Percentiles rank a stretch among this genome's conserved stretches.
phyloP scores from a whole-genome alignment of 495 filamentous ascomycete species.

The Podospora conica region DNA sequence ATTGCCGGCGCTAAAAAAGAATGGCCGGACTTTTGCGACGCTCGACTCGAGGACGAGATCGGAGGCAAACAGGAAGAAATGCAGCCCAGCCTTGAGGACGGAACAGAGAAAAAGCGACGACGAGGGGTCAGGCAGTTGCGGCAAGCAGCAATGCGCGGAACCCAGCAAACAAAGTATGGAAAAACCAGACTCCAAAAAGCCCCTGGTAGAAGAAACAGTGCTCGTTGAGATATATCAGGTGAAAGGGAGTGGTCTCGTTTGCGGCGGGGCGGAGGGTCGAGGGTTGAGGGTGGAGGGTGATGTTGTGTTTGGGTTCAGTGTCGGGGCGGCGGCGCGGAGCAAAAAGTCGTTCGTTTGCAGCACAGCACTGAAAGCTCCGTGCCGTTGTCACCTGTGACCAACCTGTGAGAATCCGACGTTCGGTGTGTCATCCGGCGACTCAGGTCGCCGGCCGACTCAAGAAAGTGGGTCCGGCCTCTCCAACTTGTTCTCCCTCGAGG shows the following conservation, averaged over 20 bases:
- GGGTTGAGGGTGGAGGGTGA: too few species aligned
- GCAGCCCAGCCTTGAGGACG: not conserved
- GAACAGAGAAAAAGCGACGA: not conserved
- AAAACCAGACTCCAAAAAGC: not conserved
- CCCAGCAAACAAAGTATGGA: not conserved
- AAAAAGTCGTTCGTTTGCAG: not conserved
- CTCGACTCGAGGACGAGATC: not conserved
- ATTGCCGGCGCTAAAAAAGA: slow-evolving; percentile 33
- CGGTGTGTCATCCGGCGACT: not conserved
- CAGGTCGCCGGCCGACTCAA: not conserved
- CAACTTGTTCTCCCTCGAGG: not conserved
- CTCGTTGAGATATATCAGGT: not conserved
- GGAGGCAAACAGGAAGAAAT: not conserved
- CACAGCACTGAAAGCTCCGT: not conserved
- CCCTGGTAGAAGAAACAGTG: not conserved
- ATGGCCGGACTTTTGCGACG: slow-evolving; percentile 27
- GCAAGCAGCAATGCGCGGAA: not conserved
- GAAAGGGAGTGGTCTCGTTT: not conserved
- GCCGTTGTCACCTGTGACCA: not conserved
- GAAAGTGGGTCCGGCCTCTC: not conserved
- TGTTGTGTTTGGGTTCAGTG: not conserved
- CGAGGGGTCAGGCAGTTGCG: not conserved
- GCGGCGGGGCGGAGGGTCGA: not conserved
- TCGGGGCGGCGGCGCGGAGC: not conserved
- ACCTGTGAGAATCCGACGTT: not conserved